phyloP scores from a whole-genome alignment of 495 filamentous ascomycete genomes.

The Penicillium robsamsonii region DNA sequence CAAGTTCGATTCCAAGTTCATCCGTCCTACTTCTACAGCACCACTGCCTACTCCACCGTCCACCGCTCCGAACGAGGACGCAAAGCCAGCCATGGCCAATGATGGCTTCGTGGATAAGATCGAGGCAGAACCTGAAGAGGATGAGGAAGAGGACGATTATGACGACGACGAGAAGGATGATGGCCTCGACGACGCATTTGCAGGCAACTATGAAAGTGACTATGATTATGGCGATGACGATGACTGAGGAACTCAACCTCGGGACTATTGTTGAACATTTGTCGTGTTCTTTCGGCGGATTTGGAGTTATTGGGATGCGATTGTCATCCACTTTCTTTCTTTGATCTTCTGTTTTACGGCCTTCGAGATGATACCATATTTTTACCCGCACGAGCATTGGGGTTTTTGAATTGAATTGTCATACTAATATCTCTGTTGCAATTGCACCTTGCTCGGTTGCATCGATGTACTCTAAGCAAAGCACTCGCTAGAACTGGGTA shows the following conservation, averaged over 20 bases:
- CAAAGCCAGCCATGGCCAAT: neutral
- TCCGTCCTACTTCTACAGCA: constrained; percentile 10
- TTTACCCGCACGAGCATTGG: constrained; percentile 1
- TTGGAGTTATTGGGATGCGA: constrained; percentile 2
- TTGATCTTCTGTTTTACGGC: neutral
- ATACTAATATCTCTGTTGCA: neutral
- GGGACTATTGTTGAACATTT: neutral
- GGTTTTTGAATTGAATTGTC: constrained; percentile 1
- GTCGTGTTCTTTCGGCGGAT: neutral
- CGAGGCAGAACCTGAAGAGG: constrained; percentile 21
- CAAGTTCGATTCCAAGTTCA: constrained; percentile 18
- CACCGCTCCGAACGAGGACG: constrained; percentile 12
- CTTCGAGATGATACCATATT: constrained; percentile 4
- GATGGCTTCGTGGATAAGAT: constrained; percentile 4
- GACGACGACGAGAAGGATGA: constrained; percentile 34
- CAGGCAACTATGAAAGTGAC: constrained; percentile 37
- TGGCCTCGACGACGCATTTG: constrained; percentile 41
- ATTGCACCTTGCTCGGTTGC: neutral
- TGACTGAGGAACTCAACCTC: neutral
- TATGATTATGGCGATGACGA: constrained; percentile 27
- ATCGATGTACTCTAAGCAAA: neutral
- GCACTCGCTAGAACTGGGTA: neutral
- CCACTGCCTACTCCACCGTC: constrained; percentile 21
- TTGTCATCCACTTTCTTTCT: neutral
- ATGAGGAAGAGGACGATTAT: constrained; percentile 36